Evolutionary conservation across 176 grass and related monocot species (phyloP), one percentile per base, ranked within the genome.

Genomic region (Dendrocalamus sinicus): DNA sequence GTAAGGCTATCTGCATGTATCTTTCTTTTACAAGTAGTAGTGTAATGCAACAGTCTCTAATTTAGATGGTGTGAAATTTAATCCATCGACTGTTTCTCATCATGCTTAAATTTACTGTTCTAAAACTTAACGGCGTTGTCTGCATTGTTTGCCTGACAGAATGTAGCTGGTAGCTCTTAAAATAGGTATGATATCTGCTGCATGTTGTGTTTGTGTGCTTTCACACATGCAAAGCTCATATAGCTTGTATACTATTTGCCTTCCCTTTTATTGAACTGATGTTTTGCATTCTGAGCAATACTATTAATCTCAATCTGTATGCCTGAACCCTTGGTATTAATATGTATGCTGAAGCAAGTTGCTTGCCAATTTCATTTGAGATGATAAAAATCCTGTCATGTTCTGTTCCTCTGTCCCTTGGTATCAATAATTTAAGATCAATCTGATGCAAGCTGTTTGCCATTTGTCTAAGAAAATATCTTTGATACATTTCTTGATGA

Each of bases 31-130:
- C 48, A 70, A 57, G 65, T 70, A 24, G 48, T 69, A 70, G 50
- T 81, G 79, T 41, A 70, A 81, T 67, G 65, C 3, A 69, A 57
- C 50, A 81, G 13, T 70, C 50, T 57, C 79, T 81, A 70, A 44
- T 81, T 57, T 70, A 81, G 48, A 47, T 79, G 59, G 41, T 15
- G 26, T 65, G 41, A 65, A 47, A 79, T 41, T 79, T 64, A 65
- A 79, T 48, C 58, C 60, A 48, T 79, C 19, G 3, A 79, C 65
- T 63, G 59, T 65, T 64, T 24, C n/a, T 79, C 13, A 19, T 45
- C 55, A n/a, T 41, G 28, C 64, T n/a, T 67, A 46, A 22, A 24
- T 80, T 67, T 6, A 55, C 64, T 55, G 47, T 24, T 70, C 1
- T 23, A 51, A 39, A 55, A 23, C 28, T 41, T 24, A 20, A 44